Evolutionary conservation across 768 basidiomycete genomes (phyloP), one percentile per base, ranked within the genome.

Genomic region (Royoungia palumana): DNA sequence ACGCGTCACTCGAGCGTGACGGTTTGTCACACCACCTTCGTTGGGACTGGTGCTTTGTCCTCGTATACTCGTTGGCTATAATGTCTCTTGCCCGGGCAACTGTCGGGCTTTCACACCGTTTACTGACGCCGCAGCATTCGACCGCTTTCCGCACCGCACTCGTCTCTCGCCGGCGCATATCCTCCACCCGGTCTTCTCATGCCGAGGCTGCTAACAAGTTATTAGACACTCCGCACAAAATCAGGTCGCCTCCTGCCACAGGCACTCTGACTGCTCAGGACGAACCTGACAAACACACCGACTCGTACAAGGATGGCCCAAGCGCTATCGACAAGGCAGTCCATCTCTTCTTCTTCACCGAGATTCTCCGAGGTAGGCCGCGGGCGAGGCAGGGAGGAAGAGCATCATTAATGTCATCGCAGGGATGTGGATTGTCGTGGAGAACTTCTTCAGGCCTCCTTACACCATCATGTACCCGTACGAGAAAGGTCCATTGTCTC

Each of bases 401-500:
- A 9, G 49, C 46, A 41, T 46, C 36, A 21, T 56, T 63, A 39
- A 56, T 43, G 30, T 25, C 28, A 16, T 32, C 44, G 6, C 59
- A 98, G 95, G 95, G 62, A 94, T 97, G 92, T 96, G 94, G 91
- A 86, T 99, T 63, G 94, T 98, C 24, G 47, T 90, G 50, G 90
- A 92, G 70, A 84, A 92, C 61, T 86, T 90, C 73, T 92, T 90
- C 78, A 80, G 94, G 51, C 91, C 90, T 24, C 95, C 95, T 22
- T 99, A 98, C 70, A 99, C 95, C 27, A 97, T 97, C 76, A 94
- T 87, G 87, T 93, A 93, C 67, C 94, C 94, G 5, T 96, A 93
- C 59, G 96, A 99, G 74, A 98, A 98, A 69, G 96, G 96, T 28
- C 96, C 96, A 20, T 72, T 98, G 41, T 96, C 94, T 24, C 94